phyloP scores from a whole-genome alignment of 1,284 basidiomycete species.

The Violaceomyces palustris region DNA sequence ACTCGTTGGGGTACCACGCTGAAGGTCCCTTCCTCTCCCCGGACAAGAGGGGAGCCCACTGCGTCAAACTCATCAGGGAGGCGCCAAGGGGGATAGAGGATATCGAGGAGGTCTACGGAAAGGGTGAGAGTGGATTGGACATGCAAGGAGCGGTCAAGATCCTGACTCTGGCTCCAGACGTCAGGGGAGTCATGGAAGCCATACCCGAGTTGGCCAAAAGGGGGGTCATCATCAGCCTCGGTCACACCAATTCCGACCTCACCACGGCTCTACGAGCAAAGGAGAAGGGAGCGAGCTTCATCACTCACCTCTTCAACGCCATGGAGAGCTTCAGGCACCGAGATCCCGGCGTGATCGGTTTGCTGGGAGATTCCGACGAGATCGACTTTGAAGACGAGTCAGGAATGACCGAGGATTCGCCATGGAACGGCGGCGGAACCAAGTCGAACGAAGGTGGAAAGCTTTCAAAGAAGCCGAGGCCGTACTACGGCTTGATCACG shows the following conservation, averaged over 20 bases:
- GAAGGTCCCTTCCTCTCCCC: slow-evolving; percentile 81
- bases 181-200: slow-evolving; percentile 70
- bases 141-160: slow-evolving; percentile 63
- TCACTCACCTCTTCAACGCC: slow-evolving; percentile 87
- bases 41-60: slow-evolving; percentile 71
- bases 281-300: slow-evolving; percentile 68
- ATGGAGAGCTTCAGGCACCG: slow-evolving; percentile 78
- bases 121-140: slow-evolving; percentile 50
- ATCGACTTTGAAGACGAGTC: slow-evolving; percentile 13
- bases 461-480: slow-evolving; percentile 50
- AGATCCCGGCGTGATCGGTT: slow-evolving; percentile 64
- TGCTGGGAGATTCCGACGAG: slow-evolving; percentile 66
- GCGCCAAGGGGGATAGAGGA: slow-evolving; percentile 47
- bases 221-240: slow-evolving; percentile 74
- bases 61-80: slow-evolving; percentile 62
- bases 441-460: no score
- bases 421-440: no score
- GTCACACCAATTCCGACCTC: slow-evolving; percentile 70
- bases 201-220: slow-evolving; percentile 62
- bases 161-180: slow-evolving; percentile 80
- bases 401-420: no score
- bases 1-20: slow-evolving; percentile 71
- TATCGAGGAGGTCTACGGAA: slow-evolving; percentile 24
- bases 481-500: slow-evolving; percentile 78
- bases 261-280: slow-evolving; percentile 67